Evolutionary conservation across 2,329 filamentous ascomycete genomes (phyloP).

Genomic region (Talaromyces funiculosus): DNA sequence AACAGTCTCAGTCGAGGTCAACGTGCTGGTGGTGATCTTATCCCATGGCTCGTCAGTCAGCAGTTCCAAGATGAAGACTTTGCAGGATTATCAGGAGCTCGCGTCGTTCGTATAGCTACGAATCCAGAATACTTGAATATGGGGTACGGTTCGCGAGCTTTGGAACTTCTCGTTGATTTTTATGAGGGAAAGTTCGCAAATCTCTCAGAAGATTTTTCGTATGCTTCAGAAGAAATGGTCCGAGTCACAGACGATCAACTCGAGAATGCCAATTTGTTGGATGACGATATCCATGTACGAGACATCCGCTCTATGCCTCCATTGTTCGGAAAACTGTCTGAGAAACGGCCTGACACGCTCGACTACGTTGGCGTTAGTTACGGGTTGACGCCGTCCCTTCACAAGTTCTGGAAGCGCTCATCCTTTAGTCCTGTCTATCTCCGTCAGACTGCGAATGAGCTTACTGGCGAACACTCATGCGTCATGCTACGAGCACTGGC

Average conservation of each 20-base stretch:
- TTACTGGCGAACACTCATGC: slow-evolving; percentile 95
- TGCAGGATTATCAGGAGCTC: slow-evolving; percentile 82
- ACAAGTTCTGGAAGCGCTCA: slow-evolving; percentile 94
- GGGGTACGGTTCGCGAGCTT: slow-evolving; percentile 87
- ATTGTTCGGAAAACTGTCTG: slow-evolving; percentile 79
- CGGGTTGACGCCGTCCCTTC: slow-evolving; percentile 76
- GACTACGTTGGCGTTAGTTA: slow-evolving; percentile 97
- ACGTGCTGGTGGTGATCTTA: slow-evolving; percentile 83
- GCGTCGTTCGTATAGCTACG: slow-evolving; percentile 89
- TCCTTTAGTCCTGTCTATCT: slow-evolving; percentile 86
- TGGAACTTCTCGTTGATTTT: slow-evolving; percentile 83
- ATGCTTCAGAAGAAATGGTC: slow-evolving; percentile 56
- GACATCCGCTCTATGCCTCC: slow-evolving; percentile 91
- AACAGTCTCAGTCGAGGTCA: slow-evolving; percentile 85
- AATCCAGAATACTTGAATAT: slow-evolving; percentile 88
- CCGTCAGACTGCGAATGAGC: slow-evolving; percentile 88
- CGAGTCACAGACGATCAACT: slow-evolving; percentile 79
- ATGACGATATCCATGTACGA: slow-evolving; percentile 83
- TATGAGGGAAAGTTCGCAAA: slow-evolving; percentile 90
- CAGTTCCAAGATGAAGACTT: slow-evolving; percentile 99
- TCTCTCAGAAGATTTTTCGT: slow-evolving; percentile 64
- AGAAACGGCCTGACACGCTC: slow-evolving; percentile 70
- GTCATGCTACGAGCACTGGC: slow-evolving; percentile 86
- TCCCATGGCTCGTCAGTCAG: slow-evolving; percentile 95
- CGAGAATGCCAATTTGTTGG: slow-evolving; percentile 66